Percentiles rank a stretch among this genome's conserved stretches.
phyloP scores from a whole-genome alignment of 345 rosid species.

The Excoecaria cochinchinensis region DNA sequence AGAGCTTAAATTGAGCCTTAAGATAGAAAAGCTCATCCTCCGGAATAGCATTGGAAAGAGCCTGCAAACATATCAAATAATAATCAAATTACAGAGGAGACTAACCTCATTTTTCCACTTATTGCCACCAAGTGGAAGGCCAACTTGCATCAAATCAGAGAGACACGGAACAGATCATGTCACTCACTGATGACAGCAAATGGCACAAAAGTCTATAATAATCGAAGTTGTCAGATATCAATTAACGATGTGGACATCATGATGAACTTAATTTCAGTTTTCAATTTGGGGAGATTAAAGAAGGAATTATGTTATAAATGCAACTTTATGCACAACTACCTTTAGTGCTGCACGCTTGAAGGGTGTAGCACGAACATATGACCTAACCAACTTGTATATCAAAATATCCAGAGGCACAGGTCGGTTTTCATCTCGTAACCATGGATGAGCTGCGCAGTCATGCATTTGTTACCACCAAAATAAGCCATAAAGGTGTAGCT shows the following conservation, averaged over 20 bases:
- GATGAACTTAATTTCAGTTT: background rate
- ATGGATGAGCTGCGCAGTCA: conserved; percentile 73
- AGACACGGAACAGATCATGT: background rate
- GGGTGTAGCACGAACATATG: conserved; percentile 68
- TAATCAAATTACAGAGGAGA: background rate
- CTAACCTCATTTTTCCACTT: background rate
- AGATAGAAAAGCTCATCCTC: conserved; percentile 76
- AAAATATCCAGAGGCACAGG: conserved; percentile 74
- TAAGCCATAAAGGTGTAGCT: too few relatives aligned
- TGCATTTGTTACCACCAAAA: conserved; percentile 1
- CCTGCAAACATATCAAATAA: conserved; percentile 45
- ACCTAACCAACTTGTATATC: conserved; percentile 72
- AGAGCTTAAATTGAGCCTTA: conserved; percentile 63
- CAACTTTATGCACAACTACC: conserved; percentile 35
- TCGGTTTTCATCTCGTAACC: conserved; percentile 60
- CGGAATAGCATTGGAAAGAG: conserved; percentile 86
- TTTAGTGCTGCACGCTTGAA: conserved; percentile 74
- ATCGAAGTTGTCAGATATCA: background rate
- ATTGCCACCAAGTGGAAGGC: background rate
- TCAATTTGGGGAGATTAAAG: background rate
- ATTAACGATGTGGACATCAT: background rate
- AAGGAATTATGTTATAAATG: background rate
- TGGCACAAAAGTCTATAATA: background rate
- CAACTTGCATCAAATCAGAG: background rate
- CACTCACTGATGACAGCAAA: background rate